phyloP scores from a whole-genome alignment of 2,329 filamentous ascomycete genomes.

The Venturia nashicola region DNA sequence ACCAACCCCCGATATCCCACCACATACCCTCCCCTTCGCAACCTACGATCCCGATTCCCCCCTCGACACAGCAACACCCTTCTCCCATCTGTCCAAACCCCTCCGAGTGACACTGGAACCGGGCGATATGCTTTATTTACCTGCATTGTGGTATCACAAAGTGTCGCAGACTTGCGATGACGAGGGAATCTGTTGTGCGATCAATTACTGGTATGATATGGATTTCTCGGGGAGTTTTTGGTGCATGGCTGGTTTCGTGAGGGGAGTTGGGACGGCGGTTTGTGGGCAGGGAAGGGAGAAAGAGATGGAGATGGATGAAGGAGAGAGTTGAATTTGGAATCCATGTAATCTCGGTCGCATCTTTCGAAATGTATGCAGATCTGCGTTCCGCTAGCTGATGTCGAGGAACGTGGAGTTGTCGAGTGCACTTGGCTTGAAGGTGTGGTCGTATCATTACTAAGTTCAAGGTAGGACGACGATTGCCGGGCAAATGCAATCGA shows the following conservation, averaged over 20 bases:
- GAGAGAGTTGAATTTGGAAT: too few species aligned
- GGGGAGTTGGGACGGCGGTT: conserved; percentile 16
- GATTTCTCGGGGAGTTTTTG: conserved; percentile 61
- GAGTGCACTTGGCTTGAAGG: too few species aligned
- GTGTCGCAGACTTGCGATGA: conserved; percentile 57
- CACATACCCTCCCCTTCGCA: conserved; percentile 50
- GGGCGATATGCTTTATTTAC: conserved; percentile 73
- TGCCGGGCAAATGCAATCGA: too few species aligned
- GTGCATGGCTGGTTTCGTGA: conserved; percentile 43
- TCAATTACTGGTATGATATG: conserved; percentile 83
- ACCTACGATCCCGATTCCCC: conserved; percentile 62
- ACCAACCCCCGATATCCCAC: conserved; percentile 23
- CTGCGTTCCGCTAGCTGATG: too few species aligned
- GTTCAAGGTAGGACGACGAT: too few species aligned
- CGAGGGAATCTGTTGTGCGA: conserved; percentile 62
- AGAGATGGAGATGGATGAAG: too few species aligned
- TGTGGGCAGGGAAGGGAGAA: neutral
- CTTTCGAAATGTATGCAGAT: too few species aligned
- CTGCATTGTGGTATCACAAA: conserved; percentile 77
- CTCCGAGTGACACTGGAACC: conserved; percentile 55
- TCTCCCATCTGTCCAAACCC: conserved; percentile 48
- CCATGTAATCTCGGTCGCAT: too few species aligned
- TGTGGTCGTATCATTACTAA: too few species aligned
- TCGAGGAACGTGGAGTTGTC: too few species aligned
- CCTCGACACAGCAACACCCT: conserved; percentile 36